Percentiles rank a stretch among this genome's conserved stretches.
Evolutionary conservation across 192 early-diverging fungal species (phyloP).

Genomic region (Funneliformis mosseae): DNA sequence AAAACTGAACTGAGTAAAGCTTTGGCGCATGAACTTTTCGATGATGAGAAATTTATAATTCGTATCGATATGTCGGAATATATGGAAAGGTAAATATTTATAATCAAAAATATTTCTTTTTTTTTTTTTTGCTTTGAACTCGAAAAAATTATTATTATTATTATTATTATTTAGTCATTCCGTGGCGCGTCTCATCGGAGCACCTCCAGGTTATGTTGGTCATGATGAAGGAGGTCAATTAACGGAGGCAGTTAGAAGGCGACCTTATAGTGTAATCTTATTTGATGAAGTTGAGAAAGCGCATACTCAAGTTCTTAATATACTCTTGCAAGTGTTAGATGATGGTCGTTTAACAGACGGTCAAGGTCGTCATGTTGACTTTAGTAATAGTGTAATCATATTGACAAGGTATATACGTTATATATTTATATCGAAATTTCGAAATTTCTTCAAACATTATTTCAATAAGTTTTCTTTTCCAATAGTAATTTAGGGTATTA

Average conservation of each 20-base stretch:
- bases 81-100: conserved; percentile 65
- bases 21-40: conserved; percentile 87
- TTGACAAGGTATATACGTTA: conserved; percentile 75
- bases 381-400: conserved; percentile 94
- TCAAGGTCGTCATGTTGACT: conserved; percentile 90
- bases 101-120: not conserved
- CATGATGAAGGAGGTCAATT: conserved; percentile 96
- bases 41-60: conserved; percentile 93
- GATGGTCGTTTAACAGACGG: conserved; percentile 93
- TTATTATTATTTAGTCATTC: conserved; percentile 55
- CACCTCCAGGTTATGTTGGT: conserved; percentile 96
- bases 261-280: conserved; percentile 91
- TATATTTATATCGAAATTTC: not conserved
- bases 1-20: conserved; percentile 87
- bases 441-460: not conserved
- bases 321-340: conserved; percentile 85
- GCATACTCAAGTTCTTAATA: conserved; percentile 78
- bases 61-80: conserved; percentile 99
- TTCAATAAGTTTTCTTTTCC: not conserved
- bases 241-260: conserved; percentile 89
- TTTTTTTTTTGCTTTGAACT: too few relatives aligned
- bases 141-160: not conserved
- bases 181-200: conserved; percentile 89
- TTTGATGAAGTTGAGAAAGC: conserved; percentile 99
- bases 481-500: conserved; percentile 31